Evolutionary conservation across 2,329 filamentous ascomycete species (phyloP).

Genomic region (Sporothrix curviconia): DNA sequence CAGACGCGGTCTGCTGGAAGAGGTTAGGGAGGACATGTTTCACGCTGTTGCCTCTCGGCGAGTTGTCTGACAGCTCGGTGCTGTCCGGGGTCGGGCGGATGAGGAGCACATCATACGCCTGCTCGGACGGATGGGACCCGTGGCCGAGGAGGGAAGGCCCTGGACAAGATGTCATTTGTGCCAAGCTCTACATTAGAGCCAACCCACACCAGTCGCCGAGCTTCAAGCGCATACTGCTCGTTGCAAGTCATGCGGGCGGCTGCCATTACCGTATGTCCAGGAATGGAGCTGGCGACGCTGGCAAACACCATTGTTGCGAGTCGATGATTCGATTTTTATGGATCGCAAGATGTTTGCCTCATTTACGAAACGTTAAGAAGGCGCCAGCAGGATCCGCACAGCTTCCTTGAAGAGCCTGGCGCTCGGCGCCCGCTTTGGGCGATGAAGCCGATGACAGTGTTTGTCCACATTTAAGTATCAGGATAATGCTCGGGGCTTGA

Average conservation of each 20-base stretch:
- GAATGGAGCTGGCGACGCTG: constrained; percentile 61
- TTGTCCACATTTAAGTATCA: constrained; percentile 65
- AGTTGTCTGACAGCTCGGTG: constrained; percentile 53
- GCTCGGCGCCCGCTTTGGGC: constrained; percentile 37
- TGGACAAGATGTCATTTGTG: constrained; percentile 53
- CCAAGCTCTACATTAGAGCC: constrained; percentile 50
- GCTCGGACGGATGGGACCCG: constrained; percentile 58
- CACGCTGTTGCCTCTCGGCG: constrained; percentile 52
- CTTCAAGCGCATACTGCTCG: constrained; percentile 61
- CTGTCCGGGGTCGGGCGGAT: no score
- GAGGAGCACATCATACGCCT: no score
- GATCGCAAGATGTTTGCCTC: constrained; percentile 52
- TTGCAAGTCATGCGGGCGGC: constrained; percentile 50
- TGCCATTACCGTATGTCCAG: constrained; percentile 57
- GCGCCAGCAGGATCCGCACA: constrained; percentile 52
- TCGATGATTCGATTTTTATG: constrained; percentile 65
- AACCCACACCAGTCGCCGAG: constrained; percentile 50
- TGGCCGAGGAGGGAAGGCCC: constrained; percentile 51
- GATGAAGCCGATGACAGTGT: constrained; percentile 51
- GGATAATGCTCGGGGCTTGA: constrained; percentile 54
- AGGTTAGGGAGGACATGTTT: constrained; percentile 54
- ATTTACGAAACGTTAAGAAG: constrained; percentile 61
- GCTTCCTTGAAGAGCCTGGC: constrained; percentile 53
- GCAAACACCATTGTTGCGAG: constrained; percentile 50
- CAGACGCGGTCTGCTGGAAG: constrained; percentile 48